Evolutionary conservation across 2,329 filamentous ascomycete genomes (phyloP).

Genomic region (Pseudopithomyces chartarum): DNA sequence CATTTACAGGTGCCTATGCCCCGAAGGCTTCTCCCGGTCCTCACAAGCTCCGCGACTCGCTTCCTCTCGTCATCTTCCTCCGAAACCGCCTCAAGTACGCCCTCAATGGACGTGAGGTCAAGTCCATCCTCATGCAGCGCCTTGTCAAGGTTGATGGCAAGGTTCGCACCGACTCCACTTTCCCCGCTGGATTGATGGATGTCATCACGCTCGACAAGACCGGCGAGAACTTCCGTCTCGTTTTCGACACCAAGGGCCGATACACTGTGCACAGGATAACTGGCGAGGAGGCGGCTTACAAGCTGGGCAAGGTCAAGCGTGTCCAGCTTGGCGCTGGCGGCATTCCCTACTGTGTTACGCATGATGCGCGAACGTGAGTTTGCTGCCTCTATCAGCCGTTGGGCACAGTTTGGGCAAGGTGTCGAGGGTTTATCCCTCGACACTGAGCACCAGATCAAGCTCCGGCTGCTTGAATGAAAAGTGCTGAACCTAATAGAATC

Average conservation of each 20-base stretch:
- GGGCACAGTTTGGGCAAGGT: conserved; percentile 61
- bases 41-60: conserved; percentile 99
- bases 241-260: conserved; percentile 99
- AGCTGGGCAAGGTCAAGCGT: conserved; percentile 99
- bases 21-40: conserved; percentile 79
- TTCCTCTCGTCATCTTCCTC: conserved; percentile 93
- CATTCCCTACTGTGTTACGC: conserved; percentile 99
- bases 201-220: conserved; percentile 99
- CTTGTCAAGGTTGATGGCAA: conserved; percentile 99
- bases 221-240: conserved; percentile 99
- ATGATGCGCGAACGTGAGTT: conserved; percentile 99
- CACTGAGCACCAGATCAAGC: conserved; percentile 99
- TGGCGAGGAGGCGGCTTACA: conserved; percentile 98
- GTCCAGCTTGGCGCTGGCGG: conserved; percentile 99
- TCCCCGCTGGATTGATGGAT: conserved; percentile 98
- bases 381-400: conserved; percentile 99
- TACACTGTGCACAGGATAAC: conserved; percentile 99
- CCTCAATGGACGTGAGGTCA: conserved; percentile 97
- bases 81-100: conserved; percentile 94
- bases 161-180: conserved; percentile 98
- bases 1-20: conserved; percentile 56
- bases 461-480: conserved; percentile 69
- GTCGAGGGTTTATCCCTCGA: conserved; percentile 34
- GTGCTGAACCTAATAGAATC: conserved; percentile 71
- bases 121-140: conserved; percentile 98